phyloP scores from a whole-genome alignment of 176 grass and related monocot genomes.

The Raddia guianensis region DNA sequence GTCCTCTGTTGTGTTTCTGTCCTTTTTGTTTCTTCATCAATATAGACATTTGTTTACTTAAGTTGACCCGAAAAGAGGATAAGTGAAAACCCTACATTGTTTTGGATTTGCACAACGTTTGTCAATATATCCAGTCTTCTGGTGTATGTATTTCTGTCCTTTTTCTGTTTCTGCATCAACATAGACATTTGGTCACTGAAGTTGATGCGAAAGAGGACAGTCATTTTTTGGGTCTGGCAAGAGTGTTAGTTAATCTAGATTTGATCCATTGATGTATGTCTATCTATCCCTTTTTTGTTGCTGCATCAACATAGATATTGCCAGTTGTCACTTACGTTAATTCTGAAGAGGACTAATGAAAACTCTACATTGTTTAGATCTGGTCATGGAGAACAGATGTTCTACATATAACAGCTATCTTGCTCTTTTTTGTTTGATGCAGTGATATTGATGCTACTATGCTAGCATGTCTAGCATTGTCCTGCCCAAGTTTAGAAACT shows the following conservation, averaged over 20 bases:
- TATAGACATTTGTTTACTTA: no score
- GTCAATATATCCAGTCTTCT: no score
- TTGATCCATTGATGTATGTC: not conserved
- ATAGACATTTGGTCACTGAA: not conserved
- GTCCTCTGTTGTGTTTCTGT: no score
- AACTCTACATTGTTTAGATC: not conserved
- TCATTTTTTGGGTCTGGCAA: not conserved
- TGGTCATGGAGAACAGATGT: not conserved
- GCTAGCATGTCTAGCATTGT: slow-evolving; percentile 70
- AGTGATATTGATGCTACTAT: slow-evolving; percentile 82
- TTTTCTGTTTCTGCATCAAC: no score
- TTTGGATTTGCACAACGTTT: no score
- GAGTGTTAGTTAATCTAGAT: slow-evolving; percentile 1
- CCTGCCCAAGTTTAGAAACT: slow-evolving; percentile 69
- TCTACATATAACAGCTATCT: slow-evolving; percentile 22
- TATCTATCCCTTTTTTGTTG: not conserved
- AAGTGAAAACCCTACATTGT: no score
- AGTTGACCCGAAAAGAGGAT: no score
- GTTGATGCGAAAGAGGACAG: not conserved
- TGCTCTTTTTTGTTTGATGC: slow-evolving; percentile 46
- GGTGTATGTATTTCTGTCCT: no score
- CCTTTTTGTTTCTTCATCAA: no score
- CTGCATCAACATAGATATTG: not conserved
- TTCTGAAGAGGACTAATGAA: not conserved
- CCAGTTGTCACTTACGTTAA: not conserved